Evolutionary conservation across 2,329 filamentous ascomycete species (phyloP), one percentile per base, ranked within the genome.

Genomic region (Trichophyton verrucosum): DNA sequence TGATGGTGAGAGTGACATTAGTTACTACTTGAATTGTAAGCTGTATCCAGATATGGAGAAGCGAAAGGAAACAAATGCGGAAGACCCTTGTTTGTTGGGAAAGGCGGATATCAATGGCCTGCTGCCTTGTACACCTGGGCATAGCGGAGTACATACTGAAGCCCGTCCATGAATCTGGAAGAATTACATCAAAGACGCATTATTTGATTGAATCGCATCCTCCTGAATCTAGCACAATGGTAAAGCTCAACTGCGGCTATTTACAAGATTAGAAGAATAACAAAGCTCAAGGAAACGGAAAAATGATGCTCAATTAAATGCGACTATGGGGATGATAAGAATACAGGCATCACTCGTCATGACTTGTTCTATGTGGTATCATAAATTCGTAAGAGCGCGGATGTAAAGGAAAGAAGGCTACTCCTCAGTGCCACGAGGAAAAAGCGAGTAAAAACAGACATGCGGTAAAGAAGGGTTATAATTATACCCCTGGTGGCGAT

Each of bases 11-110:
- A 59, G 60, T 44, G 64, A 65, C 61, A 61, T 61, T 24, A 64
- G 62, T 30, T 46, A 62, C 38, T 64, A 63, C 55, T 42, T 64
- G 53, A 61, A 65, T 40, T 61, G 64, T 53, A 59, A 53, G 42
- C 30, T 65, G 49, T 64, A 62, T 57, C 64, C 64, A 11, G 57
- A 61, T 38, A 13, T 38, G 33, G 44, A 36, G 9, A 11, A 17
- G 11, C 3, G 9, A 51, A 51, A 22, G 24, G 22, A 51, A 56
- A n/a, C 5, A 7, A 8, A n/a, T 5, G n/a, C 8, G 33, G n/a
- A 47, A 22, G 9, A 33, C 42, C 1, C 30, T 6, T 17, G 20
- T 36, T 9, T 17, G 20, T 22, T 22, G 44, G 57, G 7, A 27
- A 36, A 58, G 9, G 9, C 47, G 38, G 58, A 60, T 9, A 27